A percentile compares a stretch with the other conserved stretches of the same genome.
phyloP scores from a whole-genome alignment of 2,329 filamentous ascomycete genomes.

The Penicillium sp. region DNA sequence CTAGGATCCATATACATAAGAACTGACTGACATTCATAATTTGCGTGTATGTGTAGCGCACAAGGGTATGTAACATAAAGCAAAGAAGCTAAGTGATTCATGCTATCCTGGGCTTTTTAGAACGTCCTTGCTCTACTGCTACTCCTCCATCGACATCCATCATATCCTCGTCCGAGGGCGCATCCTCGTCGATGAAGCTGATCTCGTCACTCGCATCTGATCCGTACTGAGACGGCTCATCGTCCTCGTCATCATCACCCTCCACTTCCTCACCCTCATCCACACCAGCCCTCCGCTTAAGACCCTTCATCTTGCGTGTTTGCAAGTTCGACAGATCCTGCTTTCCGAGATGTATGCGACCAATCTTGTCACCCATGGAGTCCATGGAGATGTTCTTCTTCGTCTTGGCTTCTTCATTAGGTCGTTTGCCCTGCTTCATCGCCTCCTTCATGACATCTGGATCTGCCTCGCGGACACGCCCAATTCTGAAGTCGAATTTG shows the following conservation, averaged over 20 bases:
- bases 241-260: constrained; percentile 2
- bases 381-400: constrained; percentile 98
- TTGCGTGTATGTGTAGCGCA: not conserved
- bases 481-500: constrained; percentile 84
- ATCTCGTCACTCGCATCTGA: constrained; percentile 13
- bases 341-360: constrained; percentile 83
- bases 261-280: constrained; percentile 43
- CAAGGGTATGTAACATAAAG: not conserved
- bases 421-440: constrained; percentile 75
- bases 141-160: constrained; percentile 40
- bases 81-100: not conserved
- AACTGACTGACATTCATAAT: not conserved
- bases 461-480: constrained; percentile 75
- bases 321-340: constrained; percentile 85
- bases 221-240: constrained; percentile 9
- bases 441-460: constrained; percentile 80
- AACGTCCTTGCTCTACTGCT: constrained; percentile 4
- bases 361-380: constrained; percentile 91
- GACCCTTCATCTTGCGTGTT: constrained; percentile 98
- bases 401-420: constrained; percentile 51
- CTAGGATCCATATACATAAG: not conserved
- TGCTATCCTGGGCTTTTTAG: constrained; percentile 11
- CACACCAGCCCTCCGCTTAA: constrained; percentile 75
- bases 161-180: constrained; percentile 40
- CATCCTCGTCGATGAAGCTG: constrained; percentile 12